Evolutionary conservation across 176 grass and related monocot species (phyloP).

Genomic region (Ananas comosus): DNA sequence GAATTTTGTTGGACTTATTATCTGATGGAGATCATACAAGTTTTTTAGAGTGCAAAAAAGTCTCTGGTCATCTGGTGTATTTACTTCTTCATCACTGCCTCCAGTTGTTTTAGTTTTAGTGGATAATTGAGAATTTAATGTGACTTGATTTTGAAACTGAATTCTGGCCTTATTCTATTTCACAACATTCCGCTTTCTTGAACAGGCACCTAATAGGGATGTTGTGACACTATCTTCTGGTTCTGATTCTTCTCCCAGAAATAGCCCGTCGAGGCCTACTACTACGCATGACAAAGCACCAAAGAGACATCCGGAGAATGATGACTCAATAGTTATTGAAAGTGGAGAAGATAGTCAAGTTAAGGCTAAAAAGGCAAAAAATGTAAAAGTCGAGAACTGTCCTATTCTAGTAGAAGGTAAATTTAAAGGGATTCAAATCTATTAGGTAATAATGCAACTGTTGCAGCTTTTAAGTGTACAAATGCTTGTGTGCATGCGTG

Average conservation of each 20-base stretch:
- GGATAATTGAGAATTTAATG: not conserved
- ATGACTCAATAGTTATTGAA: slow-evolving; percentile 17
- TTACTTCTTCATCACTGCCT: not conserved
- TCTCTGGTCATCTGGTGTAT: not conserved
- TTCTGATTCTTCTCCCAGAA: slow-evolving; percentile 51
- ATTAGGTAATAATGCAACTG: slow-evolving; percentile 8
- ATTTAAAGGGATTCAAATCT: not conserved
- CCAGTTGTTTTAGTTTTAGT: not conserved
- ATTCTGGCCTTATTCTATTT: slow-evolving; percentile 5
- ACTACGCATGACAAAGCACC: slow-evolving; percentile 16
- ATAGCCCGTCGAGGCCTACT: slow-evolving; percentile 29
- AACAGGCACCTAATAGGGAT: slow-evolving; percentile 42
- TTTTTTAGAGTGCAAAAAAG: not conserved
- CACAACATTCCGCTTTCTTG: not conserved
- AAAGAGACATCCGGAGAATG: slow-evolving; percentile 14
- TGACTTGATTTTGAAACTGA: slow-evolving; percentile 2
- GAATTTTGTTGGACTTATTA: not conserved
- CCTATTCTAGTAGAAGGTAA: slow-evolving; percentile 33
- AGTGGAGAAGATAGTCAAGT: slow-evolving; percentile 28
- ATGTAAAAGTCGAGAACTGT: slow-evolving; percentile 22
- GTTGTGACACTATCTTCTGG: slow-evolving; percentile 53
- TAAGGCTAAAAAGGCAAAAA: slow-evolving; percentile 19
- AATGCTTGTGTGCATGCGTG: not conserved
- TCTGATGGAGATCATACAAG: not conserved
- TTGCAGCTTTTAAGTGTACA: not conserved